A percentile compares a stretch with the other conserved stretches of the same genome.
phyloP scores from a whole-genome alignment of 805 yeast species.

The Cyberlindnera samutprakarnensis region DNA sequence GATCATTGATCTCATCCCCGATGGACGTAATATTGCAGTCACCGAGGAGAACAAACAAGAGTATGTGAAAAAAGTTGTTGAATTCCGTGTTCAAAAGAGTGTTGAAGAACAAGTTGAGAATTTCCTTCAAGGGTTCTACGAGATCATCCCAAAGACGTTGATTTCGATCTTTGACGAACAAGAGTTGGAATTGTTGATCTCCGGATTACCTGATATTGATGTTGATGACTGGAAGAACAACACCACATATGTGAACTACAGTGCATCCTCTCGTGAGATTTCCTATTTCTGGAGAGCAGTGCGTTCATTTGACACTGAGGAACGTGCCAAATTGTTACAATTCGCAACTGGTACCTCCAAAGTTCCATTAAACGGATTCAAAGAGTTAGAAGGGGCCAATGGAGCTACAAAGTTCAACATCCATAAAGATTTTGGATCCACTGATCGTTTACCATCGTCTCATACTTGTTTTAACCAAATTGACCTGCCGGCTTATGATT shows the following conservation, averaged over 20 bases:
- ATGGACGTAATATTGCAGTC: slow-evolving; percentile 79
- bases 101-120: slow-evolving; percentile 84
- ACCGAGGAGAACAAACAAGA: slow-evolving; percentile 88
- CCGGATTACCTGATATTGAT: slow-evolving; percentile 94
- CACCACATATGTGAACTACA: slow-evolving; percentile 73
- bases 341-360: slow-evolving; percentile 97
- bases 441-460: slow-evolving; percentile 85
- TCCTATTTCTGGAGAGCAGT: slow-evolving; percentile 99
- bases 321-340: slow-evolving; percentile 87
- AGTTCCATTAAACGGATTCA: slow-evolving; percentile 92
- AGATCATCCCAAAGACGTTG: slow-evolving; percentile 76
- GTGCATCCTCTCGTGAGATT: slow-evolving; percentile 76
- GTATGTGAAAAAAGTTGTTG: slow-evolving; percentile 79
- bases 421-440: slow-evolving; percentile 80
- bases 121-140: slow-evolving; percentile 82
- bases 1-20: slow-evolving; percentile 70
- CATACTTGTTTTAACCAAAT: slow-evolving; percentile 97
- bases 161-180: slow-evolving; percentile 90
- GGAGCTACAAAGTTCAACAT: slow-evolving; percentile 84
- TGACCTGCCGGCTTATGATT: slow-evolving; percentile 87
- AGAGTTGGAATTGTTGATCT: slow-evolving; percentile 84
- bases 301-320: slow-evolving; percentile 87
- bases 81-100: slow-evolving; percentile 74
- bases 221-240: slow-evolving; percentile 94
- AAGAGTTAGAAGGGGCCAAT: slow-evolving; percentile 78